Base-by-base conservation (phyloP, 108 stramenopile species). In the Seminavis robusta region DNA sequence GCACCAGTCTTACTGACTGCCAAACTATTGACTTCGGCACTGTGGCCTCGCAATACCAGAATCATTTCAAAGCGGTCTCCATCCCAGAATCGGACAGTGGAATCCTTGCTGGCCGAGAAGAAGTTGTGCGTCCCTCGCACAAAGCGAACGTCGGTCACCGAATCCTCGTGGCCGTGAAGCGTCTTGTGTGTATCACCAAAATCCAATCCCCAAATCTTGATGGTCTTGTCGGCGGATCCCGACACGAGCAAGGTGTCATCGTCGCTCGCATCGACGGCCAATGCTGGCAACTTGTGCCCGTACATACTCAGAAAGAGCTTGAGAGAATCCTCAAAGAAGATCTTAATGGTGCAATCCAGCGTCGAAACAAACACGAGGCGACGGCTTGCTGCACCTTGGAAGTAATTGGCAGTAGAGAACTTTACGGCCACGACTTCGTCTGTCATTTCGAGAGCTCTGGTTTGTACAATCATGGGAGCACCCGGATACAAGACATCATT, bases 141-240 rank as follows among this genome's bases (percentile, higher is more conserved):
- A 56, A 97, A 98, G 23, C 72, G 47, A 27, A 98, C 49, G 56
- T 91, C 83, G 34, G 95, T 99, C 34, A 99, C 84, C 13, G 94
- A 90, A 57, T 98, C 99, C 49, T 90, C 77, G 65, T 99, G 99
- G n/a, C 96, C 99, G 61, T 96, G 82, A 25, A 98, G 65, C 30
- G 93, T 94, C 26, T 94, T 79, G 71, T 98, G 99, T 27, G 97
- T 97, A 61, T 99, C 99, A 33, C 99, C 99, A 69, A 99, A 99
- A 55, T 99, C 99, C 23, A 99, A 74, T 21, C 99, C 99, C 95
- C 96, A 98, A 37, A 99, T 80, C 62, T 98, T 98, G 28, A 99
- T 75, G 21, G 93, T 95, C 65, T 98, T 98, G 77, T 99, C 99
- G 3, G 99, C 97, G 21, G 94, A 94, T 21, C 85, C 94, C 2